These are phyloP conservation scores for Lactifluus rugatus DNA, from an alignment of 768 basidiomycete genomes.

Conservation along the genomic window DNA sequence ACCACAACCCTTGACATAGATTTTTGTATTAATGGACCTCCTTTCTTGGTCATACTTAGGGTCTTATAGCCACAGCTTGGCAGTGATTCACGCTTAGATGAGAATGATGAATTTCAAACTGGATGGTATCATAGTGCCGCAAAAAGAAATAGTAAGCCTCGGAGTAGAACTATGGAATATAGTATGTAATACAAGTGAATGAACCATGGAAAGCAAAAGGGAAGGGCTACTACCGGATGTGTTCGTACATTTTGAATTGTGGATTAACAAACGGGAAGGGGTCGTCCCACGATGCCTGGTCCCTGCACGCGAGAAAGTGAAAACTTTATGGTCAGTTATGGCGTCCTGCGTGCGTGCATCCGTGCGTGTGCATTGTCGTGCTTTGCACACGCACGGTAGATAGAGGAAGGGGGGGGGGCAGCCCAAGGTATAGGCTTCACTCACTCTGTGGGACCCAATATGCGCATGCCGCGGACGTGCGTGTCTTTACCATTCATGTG, in stretches of 20 bases:
- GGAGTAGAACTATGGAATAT: too few relatives aligned
- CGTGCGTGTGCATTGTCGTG: too few relatives aligned
- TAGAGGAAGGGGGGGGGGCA: too few relatives aligned
- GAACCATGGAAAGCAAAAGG: neutral
- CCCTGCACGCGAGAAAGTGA: conserved; percentile 26
- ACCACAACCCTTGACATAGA: too few relatives aligned
- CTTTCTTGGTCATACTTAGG: too few relatives aligned
- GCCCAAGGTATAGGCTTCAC: too few relatives aligned
- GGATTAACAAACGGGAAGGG: conserved; percentile 19
- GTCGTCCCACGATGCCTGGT: conserved; percentile 20
- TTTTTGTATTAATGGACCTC: too few relatives aligned
- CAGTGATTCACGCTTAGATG: neutral
- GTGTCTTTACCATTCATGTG: conserved; percentile 99
- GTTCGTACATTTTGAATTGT: conserved; percentile 21
- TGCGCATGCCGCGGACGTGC: conserved; percentile 82
- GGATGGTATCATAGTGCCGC: neutral
- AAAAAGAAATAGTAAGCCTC: too few relatives aligned
- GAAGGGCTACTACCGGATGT: conserved; percentile 10
- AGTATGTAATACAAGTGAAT: neutral
- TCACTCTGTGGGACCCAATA: conserved; percentile 82
- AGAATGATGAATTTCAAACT: neutral
- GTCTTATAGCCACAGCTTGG: too few relatives aligned
- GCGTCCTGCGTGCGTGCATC: too few relatives aligned
- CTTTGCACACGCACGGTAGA: too few relatives aligned
- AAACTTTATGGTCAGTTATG: neutral